Base-by-base conservation (phyloP, 371 early-diverging fungal genomes). In the Batkoa obscura region DNA sequence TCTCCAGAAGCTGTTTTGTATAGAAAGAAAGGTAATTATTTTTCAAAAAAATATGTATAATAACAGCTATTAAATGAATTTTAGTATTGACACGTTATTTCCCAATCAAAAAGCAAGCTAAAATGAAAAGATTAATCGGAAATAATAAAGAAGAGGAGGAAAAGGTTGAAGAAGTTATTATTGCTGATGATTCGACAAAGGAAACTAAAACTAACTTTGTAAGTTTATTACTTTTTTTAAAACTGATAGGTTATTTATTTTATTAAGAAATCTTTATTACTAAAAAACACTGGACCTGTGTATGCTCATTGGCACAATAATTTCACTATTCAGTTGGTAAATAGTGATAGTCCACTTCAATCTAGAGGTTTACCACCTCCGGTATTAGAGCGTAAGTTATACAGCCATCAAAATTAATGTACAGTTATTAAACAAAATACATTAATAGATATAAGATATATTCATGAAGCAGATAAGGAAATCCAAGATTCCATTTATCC, bases 241-340 rank as follows among this genome's bases (percentile, higher is more conserved):
- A n/a, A n/a, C n/a, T n/a, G n/a, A n/a, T n/a, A n/a, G n/a, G n/a
- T n/a, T n/a, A 55, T 31, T 55, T 57, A 6, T 38, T 56, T 30
- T 39, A 54, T 48, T 49, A 64, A 38, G 59, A 58, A 12, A 43
- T 55, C 37, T 50, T 2, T 31, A 39, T 23, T 13, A 32, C 13
- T 10, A 34, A 34, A 34, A n/a, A 9, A 50, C 48, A 35, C 34
- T 46, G 72, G 67, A 0, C 72, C 79, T 2, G 67, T 84, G 56
- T 73, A 84, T n/a, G 78, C 86, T 37, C 79, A 89, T 68, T 91
- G 90, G 90, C 79, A 81, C 66, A 72, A 75, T 23, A 91, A 94
- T 59, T 60, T 91, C 54, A 90, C 91, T 2, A 59, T 90, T 37
- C 67, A 69, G 49, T 51, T 86, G 2, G 68, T 90, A 31, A 70